phyloP scores from a whole-genome alignment of 495 filamentous ascomycete species.

The Penicillium cataractarum region DNA sequence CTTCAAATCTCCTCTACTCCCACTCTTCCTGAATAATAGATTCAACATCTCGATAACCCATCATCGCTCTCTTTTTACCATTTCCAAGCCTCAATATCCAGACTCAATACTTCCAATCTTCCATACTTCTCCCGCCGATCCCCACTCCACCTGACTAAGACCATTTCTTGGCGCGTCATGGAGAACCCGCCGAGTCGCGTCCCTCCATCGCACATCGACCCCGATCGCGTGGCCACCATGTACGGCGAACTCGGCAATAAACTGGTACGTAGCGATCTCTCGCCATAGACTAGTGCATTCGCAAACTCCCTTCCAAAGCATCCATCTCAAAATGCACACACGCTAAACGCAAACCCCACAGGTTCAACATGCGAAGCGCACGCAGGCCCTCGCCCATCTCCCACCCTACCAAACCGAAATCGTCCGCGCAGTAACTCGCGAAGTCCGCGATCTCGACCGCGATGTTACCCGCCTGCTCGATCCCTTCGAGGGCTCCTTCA shows the following conservation, averaged over 20 bases:
- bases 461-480: conserved; percentile 80
- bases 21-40: neutral
- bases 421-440: conserved; percentile 81
- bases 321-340: neutral
- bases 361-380: conserved; percentile 97
- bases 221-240: conserved; percentile 57
- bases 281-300: neutral
- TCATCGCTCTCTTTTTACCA: neutral
- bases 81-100: neutral
- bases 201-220: conserved; percentile 17
- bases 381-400: conserved; percentile 82
- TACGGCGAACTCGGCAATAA: conserved; percentile 93
- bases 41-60: neutral
- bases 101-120: neutral
- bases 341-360: conserved; percentile 36
- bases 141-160: conserved; percentile 32
- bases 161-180: conserved; percentile 31
- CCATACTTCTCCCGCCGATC: conserved; percentile 14
- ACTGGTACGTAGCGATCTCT: conserved; percentile 53
- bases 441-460: conserved; percentile 93
- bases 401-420: conserved; percentile 94
- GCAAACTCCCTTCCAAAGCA: neutral
- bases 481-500: conserved; percentile 81
- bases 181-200: conserved; percentile 25
- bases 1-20: neutral